These are phyloP conservation scores for Puccinia coronata DNA, from an alignment of 1,284 basidiomycete genomes.

Conservation along the genomic window DNA sequence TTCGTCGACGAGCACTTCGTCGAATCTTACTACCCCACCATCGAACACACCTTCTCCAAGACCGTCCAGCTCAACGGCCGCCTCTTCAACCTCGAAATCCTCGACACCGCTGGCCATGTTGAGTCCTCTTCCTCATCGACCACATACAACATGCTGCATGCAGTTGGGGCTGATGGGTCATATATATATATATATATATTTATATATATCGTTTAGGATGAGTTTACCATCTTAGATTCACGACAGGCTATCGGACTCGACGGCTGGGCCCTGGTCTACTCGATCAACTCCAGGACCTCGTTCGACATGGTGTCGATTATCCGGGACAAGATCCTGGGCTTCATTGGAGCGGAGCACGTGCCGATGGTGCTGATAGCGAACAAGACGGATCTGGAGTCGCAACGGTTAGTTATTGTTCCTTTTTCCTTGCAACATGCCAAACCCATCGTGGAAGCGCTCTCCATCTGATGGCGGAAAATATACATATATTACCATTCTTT, in stretches of 20 bases:
- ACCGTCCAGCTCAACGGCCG: conserved; percentile 77
- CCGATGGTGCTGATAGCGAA: conserved; percentile 48
- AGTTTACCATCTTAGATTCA: conserved; percentile 53
- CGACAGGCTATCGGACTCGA: conserved; percentile 57
- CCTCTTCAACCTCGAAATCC: conserved; percentile 93
- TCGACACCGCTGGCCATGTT: conserved; percentile 89
- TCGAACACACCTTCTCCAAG: conserved; percentile 86
- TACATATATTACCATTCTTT: neutral
- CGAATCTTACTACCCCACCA: conserved; percentile 64
- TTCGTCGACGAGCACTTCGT: conserved; percentile 66
- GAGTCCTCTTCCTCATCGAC: conserved; percentile 50
- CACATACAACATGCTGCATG: neutral
- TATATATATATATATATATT: no score
- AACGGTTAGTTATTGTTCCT: conserved; percentile 39
- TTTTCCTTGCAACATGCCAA: no score
- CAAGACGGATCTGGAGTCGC: conserved; percentile 44
- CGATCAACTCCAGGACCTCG: conserved; percentile 37
- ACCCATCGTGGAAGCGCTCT: no score
- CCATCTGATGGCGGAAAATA: neutral
- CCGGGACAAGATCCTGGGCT: conserved; percentile 44
- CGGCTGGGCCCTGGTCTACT: conserved; percentile 52
- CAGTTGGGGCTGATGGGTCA: no score
- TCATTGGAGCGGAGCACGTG: conserved; percentile 38
- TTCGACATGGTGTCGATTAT: conserved; percentile 50
- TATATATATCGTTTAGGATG: no score